Percentiles rank a stretch among this genome's conserved stretches.
Conservation (phyloP, 176 grass and related monocot species). For the Avena sativa region DNA sequence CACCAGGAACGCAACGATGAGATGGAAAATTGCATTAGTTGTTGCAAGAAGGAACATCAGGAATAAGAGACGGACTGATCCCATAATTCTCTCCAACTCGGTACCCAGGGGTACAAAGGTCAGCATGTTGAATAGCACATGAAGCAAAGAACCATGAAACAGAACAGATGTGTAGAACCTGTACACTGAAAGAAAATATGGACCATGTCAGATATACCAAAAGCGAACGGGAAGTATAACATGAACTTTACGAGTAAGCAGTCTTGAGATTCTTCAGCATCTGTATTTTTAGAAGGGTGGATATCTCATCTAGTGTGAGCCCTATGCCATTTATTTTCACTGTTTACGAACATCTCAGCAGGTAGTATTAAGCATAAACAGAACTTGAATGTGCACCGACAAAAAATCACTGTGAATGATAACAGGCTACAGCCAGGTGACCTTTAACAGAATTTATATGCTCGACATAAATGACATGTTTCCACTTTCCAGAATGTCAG, state of each 20-base stretch:
- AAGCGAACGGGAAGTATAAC: neutral
- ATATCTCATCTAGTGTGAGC: conserved; percentile 2
- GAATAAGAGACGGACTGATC: conserved; percentile 89
- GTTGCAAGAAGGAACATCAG: conserved; percentile 91
- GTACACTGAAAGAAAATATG: conserved; percentile 67
- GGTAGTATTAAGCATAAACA: neutral
- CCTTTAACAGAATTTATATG: neutral
- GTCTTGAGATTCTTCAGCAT: neutral
- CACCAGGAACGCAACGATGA: conserved; percentile 76
- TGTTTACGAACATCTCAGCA: neutral
- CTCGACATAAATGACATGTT: neutral
- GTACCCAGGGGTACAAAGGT: conserved; percentile 85
- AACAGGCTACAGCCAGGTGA: neutral
- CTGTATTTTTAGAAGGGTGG: conserved; percentile 14
- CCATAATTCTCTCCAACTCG: conserved; percentile 97
- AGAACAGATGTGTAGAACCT: conserved; percentile 90
- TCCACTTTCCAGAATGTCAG: neutral
- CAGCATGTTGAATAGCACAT: conserved; percentile 98
- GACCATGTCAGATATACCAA: conserved; percentile 43
- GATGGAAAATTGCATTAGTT: conserved; percentile 89
- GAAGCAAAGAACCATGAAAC: conserved; percentile 91
- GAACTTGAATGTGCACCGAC: neutral
- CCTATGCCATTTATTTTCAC: neutral
- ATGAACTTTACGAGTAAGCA: conserved; percentile 1
- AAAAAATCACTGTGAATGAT: neutral